Evolutionary conservation across 768 basidiomycete species (phyloP).

Genomic region (Amylocystis lapponica): DNA sequence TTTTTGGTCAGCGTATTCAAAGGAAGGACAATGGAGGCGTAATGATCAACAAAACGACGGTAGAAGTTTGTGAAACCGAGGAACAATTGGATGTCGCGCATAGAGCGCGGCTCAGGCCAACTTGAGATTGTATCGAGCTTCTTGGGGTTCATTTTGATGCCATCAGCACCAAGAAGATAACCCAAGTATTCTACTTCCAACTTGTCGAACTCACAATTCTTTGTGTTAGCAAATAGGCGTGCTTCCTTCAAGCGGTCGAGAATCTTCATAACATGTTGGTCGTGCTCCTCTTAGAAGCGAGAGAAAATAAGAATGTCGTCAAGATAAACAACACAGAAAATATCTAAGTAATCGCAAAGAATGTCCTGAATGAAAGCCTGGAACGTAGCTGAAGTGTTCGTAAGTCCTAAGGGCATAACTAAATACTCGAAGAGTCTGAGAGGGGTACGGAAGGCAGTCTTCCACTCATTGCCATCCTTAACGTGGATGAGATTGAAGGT

Average conservation of each 20-base stretch:
- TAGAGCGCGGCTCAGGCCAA: conserved; percentile 22
- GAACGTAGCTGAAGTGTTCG: conserved; percentile 14
- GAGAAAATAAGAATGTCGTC: conserved; percentile 20
- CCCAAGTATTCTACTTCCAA: conserved; percentile 37
- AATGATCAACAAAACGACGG: conserved; percentile 25
- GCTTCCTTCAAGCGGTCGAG: conserved; percentile 22
- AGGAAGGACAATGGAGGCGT: conserved; percentile 20
- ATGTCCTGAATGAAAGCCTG: conserved; percentile 13
- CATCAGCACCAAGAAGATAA: conserved; percentile 27
- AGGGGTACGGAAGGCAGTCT: conserved; percentile 33
- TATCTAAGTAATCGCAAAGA: conserved; percentile 9
- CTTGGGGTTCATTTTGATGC: conserved; percentile 32
- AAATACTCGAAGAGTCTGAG: conserved; percentile 31
- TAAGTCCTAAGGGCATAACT: conserved; percentile 30
- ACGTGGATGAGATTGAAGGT: conserved; percentile 40
- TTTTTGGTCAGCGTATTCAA: conserved; percentile 23
- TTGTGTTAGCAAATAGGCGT: conserved; percentile 25
- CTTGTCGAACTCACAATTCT: conserved; percentile 33
- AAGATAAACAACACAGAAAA: conserved; percentile 19
- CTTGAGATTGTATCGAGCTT: conserved; percentile 33
- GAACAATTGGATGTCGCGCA: conserved; percentile 26
- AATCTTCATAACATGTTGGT: conserved; percentile 10
- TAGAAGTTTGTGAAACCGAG: conserved; percentile 29
- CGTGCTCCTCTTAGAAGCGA: conserved; percentile 11
- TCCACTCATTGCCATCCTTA: conserved; percentile 30